Percentiles rank a stretch among this genome's conserved stretches.
Evolutionary conservation across 441 rosid genomes (phyloP).

Genomic region (Populus hybrid): DNA sequence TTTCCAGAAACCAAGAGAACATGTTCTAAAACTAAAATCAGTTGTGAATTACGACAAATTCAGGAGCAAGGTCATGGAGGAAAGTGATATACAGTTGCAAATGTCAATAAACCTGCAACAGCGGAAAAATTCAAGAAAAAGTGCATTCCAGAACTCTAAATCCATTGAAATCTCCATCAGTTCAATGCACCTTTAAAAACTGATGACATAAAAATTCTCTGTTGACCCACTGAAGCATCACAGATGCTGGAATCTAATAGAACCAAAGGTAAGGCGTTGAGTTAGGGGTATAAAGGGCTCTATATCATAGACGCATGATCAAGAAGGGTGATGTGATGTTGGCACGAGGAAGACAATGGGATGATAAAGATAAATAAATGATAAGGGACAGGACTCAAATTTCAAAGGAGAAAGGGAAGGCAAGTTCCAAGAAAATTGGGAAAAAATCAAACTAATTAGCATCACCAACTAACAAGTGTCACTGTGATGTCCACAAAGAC

Average conservation of each 20-base stretch:
- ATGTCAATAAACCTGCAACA: neutral
- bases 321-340: neutral
- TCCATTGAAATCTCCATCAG: neutral
- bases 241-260: neutral
- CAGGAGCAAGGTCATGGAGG: neutral
- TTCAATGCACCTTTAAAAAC: neutral
- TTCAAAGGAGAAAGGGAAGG: neutral
- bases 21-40: neutral
- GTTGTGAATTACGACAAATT: neutral
- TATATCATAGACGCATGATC: neutral
- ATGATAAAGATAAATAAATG: neutral
- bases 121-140: neutral
- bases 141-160: neutral
- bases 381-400: neutral
- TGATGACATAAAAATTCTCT: neutral
- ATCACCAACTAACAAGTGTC: neutral
- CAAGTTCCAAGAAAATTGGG: neutral
- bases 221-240: too few relatives aligned
- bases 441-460: neutral
- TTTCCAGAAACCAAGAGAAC: neutral
- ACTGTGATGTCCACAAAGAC: neutral
- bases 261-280: neutral
- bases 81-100: neutral
- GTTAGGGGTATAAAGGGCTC: neutral
- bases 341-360: neutral